phyloP scores from a whole-genome alignment of 305 asterid genomes.

The Plantago coronopus region DNA sequence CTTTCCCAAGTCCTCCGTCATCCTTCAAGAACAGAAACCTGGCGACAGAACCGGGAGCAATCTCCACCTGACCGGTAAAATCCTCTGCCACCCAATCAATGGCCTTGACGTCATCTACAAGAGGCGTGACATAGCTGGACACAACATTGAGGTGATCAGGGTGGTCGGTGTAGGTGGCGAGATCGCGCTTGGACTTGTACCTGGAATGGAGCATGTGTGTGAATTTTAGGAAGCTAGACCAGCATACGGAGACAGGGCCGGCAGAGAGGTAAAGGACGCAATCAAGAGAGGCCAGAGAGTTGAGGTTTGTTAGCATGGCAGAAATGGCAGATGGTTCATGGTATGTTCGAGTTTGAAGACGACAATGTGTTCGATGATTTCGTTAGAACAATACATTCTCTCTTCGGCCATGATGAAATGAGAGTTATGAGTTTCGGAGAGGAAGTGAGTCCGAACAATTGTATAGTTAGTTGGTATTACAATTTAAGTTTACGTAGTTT shows the following conservation, averaged over 20 bases:
- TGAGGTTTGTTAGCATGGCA: conserved; percentile 71
- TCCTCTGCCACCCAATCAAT: conserved; percentile 67
- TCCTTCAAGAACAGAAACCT: conserved; percentile 66
- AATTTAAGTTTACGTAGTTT: too few relatives aligned
- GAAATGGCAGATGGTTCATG: conserved; percentile 52
- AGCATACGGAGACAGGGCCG: conserved; percentile 56
- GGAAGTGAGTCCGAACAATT: too few relatives aligned
- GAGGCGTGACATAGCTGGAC: conserved; percentile 44
- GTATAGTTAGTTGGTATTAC: too few relatives aligned
- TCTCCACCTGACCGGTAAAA: conserved; percentile 30
- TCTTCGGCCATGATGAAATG: too few relatives aligned
- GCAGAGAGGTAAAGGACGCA: conserved; percentile 66
- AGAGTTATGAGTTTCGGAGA: too few relatives aligned
- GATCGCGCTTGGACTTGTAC: conserved; percentile 56
- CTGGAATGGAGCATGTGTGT: conserved; percentile 92
- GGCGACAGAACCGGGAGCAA: conserved; percentile 56
- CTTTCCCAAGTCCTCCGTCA: conserved; percentile 48
- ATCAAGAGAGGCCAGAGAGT: conserved; percentile 57
- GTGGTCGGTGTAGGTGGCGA: conserved; percentile 55
- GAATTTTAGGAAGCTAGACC: conserved; percentile 56
- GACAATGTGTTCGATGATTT: conserved; percentile 78
- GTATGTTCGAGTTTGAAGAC: conserved; percentile 66
- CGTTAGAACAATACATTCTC: conserved; percentile 51
- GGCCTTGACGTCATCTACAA: conserved; percentile 69
- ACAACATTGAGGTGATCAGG: conserved; percentile 68